Base-by-base conservation (phyloP, 2,329 filamentous ascomycete species). In the Colletotrichum sp. region DNA sequence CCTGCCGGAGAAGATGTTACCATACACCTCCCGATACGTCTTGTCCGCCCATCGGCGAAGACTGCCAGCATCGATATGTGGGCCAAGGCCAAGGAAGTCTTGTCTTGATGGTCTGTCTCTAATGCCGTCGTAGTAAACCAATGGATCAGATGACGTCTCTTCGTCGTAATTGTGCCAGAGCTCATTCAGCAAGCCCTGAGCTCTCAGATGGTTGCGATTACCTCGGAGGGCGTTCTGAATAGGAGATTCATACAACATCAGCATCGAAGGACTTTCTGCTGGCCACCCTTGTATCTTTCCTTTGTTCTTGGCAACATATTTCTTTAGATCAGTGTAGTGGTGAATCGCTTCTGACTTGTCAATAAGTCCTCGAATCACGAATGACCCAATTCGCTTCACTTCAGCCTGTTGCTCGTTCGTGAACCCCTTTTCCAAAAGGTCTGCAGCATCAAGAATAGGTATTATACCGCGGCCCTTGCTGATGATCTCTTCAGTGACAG, bases 41-140 rank as follows among this genome's bases (percentile, higher is more conserved):
- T 81, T 79, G 44, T 87, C 84, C 5, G 83, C 85, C 86, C 86
- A 87, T 16, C 86, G 85, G 70, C 81, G 84, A 32, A 88, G 80
- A 73, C 83, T 85, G 25, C 86, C 85, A 2, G 85, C 86, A 76
- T 87, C 86, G 57, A 87, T 86, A 71, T 87, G 86, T 28, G 86
- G 86, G 3, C 86, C 85, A 1, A 87, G 80, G 8, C 86, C 85
- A 11, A 82, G 81, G 74, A 87, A 87, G 1, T 79, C 77, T 34
- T 84, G 81, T 25, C 82, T 80, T 7, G 85, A 84, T 6, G 84
- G 81, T 12, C 86, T 82, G 71, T 84, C 83, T 16, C 86, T 84
- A 4, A 85, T 77, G 6, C 79, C 84, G 68, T 88, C 85, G n/a
- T 81, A 79, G 75, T 86, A 87, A 3, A 82, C 80, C 44, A 87